Percentiles rank a stretch among this genome's conserved stretches.
These are phyloP conservation scores for Talaromyces thailandensis DNA, from an alignment of 495 filamentous ascomycete species.

Conservation along the genomic window DNA sequence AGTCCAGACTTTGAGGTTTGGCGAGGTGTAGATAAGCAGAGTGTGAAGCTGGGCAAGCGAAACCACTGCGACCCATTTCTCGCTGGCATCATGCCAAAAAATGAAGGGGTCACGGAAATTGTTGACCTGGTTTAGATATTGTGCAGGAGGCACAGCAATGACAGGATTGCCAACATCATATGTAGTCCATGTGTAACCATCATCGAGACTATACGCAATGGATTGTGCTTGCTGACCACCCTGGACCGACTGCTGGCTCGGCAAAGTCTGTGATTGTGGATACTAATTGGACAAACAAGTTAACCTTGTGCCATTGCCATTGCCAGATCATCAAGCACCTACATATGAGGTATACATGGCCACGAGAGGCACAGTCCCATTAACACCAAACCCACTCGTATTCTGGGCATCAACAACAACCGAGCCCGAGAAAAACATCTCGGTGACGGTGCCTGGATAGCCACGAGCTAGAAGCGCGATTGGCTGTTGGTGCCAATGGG, in stretches of 20 bases:
- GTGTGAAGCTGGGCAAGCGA: constrained; percentile 40
- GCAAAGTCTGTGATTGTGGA: constrained; percentile 12
- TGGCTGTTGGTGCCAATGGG: constrained; percentile 28
- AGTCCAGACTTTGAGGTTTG: constrained; percentile 44
- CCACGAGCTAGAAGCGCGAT: constrained; percentile 27
- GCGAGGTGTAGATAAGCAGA: constrained; percentile 44
- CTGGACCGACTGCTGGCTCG: constrained; percentile 19
- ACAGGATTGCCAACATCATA: constrained; percentile 45
- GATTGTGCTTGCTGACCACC: constrained; percentile 39
- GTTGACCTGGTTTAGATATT: constrained; percentile 13
- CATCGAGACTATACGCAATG: constrained; percentile 48
- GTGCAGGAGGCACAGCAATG: constrained; percentile 30
- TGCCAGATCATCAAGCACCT: constrained; percentile 18
- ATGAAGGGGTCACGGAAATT: constrained; percentile 53
- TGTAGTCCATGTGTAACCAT: constrained; percentile 41
- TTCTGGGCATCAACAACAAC: constrained; percentile 45
- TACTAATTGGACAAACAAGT: constrained; percentile 9
- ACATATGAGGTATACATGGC: constrained; percentile 48
- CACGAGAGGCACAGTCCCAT: constrained; percentile 42
- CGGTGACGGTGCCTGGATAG: constrained; percentile 33
- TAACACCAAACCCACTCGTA: constrained; percentile 46
- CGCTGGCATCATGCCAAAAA: constrained; percentile 36
- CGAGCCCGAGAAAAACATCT: constrained; percentile 44
- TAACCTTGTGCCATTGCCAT: not conserved
- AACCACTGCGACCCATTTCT: constrained; percentile 43